Evolutionary conservation across 768 basidiomycete species (phyloP).

Genomic region (Peribolospora baueri): DNA sequence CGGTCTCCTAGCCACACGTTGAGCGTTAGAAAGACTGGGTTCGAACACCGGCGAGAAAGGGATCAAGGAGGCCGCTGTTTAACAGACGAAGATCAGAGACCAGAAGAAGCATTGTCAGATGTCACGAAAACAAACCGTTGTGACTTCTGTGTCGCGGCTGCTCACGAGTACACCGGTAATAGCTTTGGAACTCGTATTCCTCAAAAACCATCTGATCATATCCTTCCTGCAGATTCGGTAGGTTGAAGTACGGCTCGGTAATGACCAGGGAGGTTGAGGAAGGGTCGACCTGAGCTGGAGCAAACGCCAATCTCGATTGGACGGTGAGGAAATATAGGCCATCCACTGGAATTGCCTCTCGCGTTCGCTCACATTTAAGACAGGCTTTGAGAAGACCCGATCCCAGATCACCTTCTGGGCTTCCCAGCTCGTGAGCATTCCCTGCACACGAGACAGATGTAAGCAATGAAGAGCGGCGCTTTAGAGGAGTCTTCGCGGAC

Average conservation of each 20-base stretch:
- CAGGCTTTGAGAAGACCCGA: slow-evolving; percentile 39
- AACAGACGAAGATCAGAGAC: too few species aligned
- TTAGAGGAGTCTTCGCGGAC: not conserved
- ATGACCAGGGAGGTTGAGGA: slow-evolving; percentile 49
- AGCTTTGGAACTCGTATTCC: slow-evolving; percentile 77
- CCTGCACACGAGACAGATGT: slow-evolving; percentile 27
- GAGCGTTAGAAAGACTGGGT: not conserved
- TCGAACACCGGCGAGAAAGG: not conserved
- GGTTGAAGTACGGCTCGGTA: slow-evolving; percentile 84
- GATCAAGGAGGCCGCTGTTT: not conserved
- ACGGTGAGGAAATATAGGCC: not conserved
- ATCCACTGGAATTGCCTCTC: not conserved
- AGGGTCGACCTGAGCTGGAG: slow-evolving; percentile 36
- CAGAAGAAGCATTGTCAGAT: too few species aligned
- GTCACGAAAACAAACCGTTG: too few species aligned
- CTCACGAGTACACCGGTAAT: slow-evolving; percentile 56
- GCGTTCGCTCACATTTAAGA: not conserved
- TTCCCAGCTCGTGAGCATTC: slow-evolving; percentile 84
- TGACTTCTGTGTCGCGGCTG: not conserved
- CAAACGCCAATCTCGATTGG: not conserved
- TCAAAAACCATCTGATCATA: slow-evolving; percentile 93
- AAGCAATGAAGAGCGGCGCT: not conserved
- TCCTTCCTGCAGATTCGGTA: slow-evolving; percentile 69
- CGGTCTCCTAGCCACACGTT: slow-evolving; percentile 24
- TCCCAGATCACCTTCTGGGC: slow-evolving; percentile 89